Percentiles rank a stretch among this genome's conserved stretches.
Evolutionary conservation across 371 early-diverging fungal species (phyloP).

Genomic region (Coemansia sp.): DNA sequence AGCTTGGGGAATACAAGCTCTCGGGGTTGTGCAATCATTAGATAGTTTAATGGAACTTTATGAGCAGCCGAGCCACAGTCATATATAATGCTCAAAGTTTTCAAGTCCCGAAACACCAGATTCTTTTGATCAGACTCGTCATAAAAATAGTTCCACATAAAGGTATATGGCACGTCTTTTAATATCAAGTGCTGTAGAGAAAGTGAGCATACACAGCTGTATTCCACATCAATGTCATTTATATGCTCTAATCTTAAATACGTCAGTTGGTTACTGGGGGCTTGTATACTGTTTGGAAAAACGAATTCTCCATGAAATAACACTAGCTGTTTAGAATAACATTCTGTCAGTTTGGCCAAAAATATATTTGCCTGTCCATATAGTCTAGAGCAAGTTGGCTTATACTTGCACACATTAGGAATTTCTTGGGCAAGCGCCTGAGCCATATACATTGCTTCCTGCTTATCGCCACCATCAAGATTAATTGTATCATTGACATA

Average conservation of each 20-base stretch:
- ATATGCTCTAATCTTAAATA: not conserved
- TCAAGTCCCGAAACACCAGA: not conserved
- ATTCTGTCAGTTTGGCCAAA: not conserved
- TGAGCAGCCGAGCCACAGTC: not conserved
- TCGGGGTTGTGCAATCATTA: not conserved
- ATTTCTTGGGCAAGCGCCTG: not conserved
- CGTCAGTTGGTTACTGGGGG: not conserved
- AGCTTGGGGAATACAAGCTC: constrained; percentile 7
- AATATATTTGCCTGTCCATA: not conserved
- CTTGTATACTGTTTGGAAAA: not conserved
- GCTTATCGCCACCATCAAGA: not conserved
- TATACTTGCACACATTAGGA: not conserved
- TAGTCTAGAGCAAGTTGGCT: not conserved
- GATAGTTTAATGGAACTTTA: too few species aligned
- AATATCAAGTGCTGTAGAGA: not conserved
- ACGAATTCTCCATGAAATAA: not conserved
- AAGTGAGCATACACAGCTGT: not conserved
- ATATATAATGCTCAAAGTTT: not conserved
- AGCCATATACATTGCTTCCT: not conserved
- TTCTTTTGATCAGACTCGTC: not conserved
- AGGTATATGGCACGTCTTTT: not conserved
- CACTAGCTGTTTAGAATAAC: not conserved
- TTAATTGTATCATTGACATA: too few species aligned
- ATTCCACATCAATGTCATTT: not conserved
- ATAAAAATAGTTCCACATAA: not conserved